phyloP scores from a whole-genome alignment of 495 filamentous ascomycete species.

The Xylaria longipes region DNA sequence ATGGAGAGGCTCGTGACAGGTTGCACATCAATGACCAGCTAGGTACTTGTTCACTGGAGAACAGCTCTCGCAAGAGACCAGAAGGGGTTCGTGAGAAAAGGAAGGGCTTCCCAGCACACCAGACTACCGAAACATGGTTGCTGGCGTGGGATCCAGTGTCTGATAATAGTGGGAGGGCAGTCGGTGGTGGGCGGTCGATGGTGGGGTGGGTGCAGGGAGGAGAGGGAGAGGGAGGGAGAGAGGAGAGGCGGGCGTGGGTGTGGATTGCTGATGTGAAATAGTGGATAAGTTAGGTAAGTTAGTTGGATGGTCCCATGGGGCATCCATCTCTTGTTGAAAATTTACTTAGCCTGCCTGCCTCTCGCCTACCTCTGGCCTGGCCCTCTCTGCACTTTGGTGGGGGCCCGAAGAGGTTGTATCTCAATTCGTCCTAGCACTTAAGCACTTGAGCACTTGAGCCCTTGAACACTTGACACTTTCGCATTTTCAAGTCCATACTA shows the following conservation, averaged over 20 bases:
- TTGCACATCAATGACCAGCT: slow-evolving; percentile 4
- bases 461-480: not conserved
- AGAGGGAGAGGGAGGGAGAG: not conserved
- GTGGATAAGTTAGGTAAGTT: no score
- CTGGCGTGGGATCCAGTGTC: slow-evolving; percentile 7
- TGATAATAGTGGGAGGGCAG: slow-evolving; percentile 6
- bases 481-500: not conserved
- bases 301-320: not conserved
- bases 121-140: slow-evolving; percentile 17
- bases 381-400: not conserved
- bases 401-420: not conserved
- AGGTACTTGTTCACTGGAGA: not conserved
- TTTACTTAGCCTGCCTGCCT: slow-evolving; percentile 7
- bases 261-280: not conserved
- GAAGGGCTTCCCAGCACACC: not conserved
- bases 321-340: not conserved
- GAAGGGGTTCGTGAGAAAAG: not conserved
- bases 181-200: not conserved
- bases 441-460: no score
- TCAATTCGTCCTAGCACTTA: not conserved
- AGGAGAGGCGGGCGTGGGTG: not conserved
- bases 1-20: slow-evolving; percentile 3
- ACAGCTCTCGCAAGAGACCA: not conserved
- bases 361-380: not conserved
- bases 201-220: slow-evolving; percentile 1